Percentiles rank a stretch among this genome's conserved stretches.
Evolutionary conservation across 495 filamentous ascomycete species (phyloP).

Genomic region (Melanomma pulvis-pyrius): DNA sequence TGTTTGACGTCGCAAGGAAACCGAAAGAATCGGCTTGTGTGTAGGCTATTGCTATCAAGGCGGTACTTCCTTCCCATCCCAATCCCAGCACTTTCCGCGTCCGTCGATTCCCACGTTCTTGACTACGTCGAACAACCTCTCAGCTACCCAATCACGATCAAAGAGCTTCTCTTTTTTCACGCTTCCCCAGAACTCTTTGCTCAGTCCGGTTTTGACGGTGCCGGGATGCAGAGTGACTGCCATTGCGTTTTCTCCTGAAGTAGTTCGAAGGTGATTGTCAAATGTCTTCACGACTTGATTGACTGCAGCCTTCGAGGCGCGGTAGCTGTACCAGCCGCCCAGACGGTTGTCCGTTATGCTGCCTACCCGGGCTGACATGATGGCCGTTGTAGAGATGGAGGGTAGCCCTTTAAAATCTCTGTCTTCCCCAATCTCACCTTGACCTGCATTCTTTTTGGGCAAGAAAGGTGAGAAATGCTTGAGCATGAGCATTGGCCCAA

Average conservation of each 20-base stretch:
- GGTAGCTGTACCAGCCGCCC: slow-evolving; percentile 51
- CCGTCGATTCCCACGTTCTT: slow-evolving; percentile 32
- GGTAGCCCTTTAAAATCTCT: slow-evolving; percentile 13
- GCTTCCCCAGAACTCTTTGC: slow-evolving; percentile 68
- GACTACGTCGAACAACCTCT: slow-evolving; percentile 60
- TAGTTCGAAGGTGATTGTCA: slow-evolving; percentile 64
- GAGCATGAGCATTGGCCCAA: slow-evolving; percentile 73
- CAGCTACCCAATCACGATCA: slow-evolving; percentile 62
- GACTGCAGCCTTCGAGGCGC: slow-evolving; percentile 55
- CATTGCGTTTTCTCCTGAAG: slow-evolving; percentile 61
- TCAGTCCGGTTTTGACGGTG: slow-evolving; percentile 76
- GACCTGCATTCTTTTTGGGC: slow-evolving; percentile 49
- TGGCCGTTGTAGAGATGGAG: slow-evolving; percentile 58
- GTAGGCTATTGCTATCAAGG: slow-evolving; percentile 52
- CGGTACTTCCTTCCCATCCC: slow-evolving; percentile 57
- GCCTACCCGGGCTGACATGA: slow-evolving; percentile 77
- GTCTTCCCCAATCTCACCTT: neutral
- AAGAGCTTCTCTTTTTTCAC: slow-evolving; percentile 63
- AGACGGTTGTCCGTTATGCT: slow-evolving; percentile 61
- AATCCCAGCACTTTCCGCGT: slow-evolving; percentile 38
- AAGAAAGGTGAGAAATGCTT: slow-evolving; percentile 73
- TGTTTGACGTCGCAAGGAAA: too few relatives aligned
- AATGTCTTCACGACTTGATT: slow-evolving; percentile 72
- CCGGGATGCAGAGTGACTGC: slow-evolving; percentile 78
- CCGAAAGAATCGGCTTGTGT: too few relatives aligned